Evolutionary conservation across 805 yeast species (phyloP), one percentile per base, ranked within the genome.

Genomic region (Myxozyma neotropica): DNA sequence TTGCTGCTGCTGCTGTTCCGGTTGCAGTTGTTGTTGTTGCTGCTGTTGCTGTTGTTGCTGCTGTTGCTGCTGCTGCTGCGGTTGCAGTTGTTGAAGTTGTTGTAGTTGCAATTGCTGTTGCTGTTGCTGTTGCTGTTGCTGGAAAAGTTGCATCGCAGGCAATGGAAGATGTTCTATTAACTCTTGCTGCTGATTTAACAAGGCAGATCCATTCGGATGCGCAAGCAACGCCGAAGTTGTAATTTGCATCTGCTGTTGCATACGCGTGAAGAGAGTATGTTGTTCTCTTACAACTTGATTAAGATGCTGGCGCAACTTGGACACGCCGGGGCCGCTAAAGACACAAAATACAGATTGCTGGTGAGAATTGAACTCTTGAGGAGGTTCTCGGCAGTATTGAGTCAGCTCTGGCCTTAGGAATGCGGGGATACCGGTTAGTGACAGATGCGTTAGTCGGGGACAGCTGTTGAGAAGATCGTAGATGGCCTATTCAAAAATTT

Each of bases 341-440:
- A 93, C 99, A 75, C 98, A 93, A 70, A 94, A 93, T 50, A 88
- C 80, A 23, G 85, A 81, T 65, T 86, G 86, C 73, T 94, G 99
- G 68, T 87, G 87, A 57, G 86, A 89, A 54, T 86, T 91, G 72
- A 94, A 92, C 68, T 91, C 97, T 12, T 88, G 83, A 3, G 99
- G 98, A 1, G 98, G 94, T 7, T 86, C 88, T 29, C 98, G 85
- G 72, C 97, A 92, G 73, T 84, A 92, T 65, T 83, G 84, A 0
- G 93, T 87, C 50, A 93, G 84, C 69, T 93, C 97, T 8, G 86
- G 80, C 61, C 96, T 81, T 71, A 93, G 79, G 75, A 94, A 93
- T n/a, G 96, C 88, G 1, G 86, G 79, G 26, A 93, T 91, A 0
- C 98, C 99, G 0, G 98, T 94, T 61, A 93, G 79, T 10, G 96